Base-by-base conservation (phyloP, 352 stramenopile species). In the Elongisporangium anandrum region DNA sequence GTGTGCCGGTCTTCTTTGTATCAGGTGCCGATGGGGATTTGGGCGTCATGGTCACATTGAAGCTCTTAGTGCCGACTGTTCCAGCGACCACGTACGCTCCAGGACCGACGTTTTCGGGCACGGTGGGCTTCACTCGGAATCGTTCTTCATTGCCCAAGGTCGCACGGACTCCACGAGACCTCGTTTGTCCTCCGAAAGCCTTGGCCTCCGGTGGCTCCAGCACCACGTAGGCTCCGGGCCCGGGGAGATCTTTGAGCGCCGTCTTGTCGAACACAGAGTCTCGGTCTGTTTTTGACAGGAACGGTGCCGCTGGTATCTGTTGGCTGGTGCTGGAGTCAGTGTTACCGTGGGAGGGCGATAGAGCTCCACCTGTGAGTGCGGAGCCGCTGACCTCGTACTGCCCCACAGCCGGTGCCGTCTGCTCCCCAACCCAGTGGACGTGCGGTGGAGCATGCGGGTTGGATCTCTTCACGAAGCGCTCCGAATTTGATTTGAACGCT, bases 31-130 rank as follows among this genome's bases (percentile, higher is more conserved):
- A 7, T 7, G 24, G 24, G 7, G 24, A 29, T 54, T 62, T 54
- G 21, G 34, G 29, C 19, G 51, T 45, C 76, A 88, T 84, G 49
- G 79, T 88, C 52, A 87, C 68, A 65, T 88, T 88, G 64, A 88
- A 88, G 59, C 74, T 88, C 61, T 83, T 85, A 22, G 67, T 77
- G 16, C 74, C 79, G n/a, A 88, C 65, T 0, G 76, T 88, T 2
- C 68, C 70, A 19, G 74, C 63, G 21, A 88, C 74, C n/a, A 70
- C 62, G 53, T 88, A 88, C 6, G 76, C 62, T 7, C 79, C 79
- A 12, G 79, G 79, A 0, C 79, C 79, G 29, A 88, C 70, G 7
- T 61, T 39, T 16, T 65, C 60, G 3, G 79, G 79, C 24, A 87
- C 70, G 16, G 72, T 78, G 23, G 76, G 62, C 57, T 79, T 81